Base-by-base conservation (phyloP, 352 stramenopile species). In the Phytopythium oedochilum region DNA sequence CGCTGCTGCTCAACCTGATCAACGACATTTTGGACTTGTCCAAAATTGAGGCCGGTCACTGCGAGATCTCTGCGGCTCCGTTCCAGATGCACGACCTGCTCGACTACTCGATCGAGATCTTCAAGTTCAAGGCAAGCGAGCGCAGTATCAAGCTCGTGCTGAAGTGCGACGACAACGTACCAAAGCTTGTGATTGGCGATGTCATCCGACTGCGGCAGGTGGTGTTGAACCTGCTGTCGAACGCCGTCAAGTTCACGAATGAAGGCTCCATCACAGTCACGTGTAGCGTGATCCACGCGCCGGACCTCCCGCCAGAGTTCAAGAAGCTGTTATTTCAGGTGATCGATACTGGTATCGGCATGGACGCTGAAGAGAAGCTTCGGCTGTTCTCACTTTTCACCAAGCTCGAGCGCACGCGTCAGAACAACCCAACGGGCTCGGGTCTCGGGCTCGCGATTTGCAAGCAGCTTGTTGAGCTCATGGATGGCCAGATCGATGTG, bases 11-110 rank as follows among this genome's bases (percentile, higher is more conserved):
- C 18, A 89, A 86, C 59, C 39, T 89, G 20, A 89, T 89, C 59
- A 89, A 95, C 65, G 85, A 95, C 55, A 95, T 95, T 51, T 71
- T 95, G 14, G 85, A 95, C 62, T 67, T 94, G 42, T 94, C 88
- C 5, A 92, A 92, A 61, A 96, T 97, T 68, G 90, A 97, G 74
- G 89, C 92, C 18, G 88, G 88, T 0, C 92, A 89, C 64, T 76
- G 85, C 70, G 74, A 91, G 59, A 78, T 94, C 60, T 81, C 77
- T 55, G 68, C 76, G 47, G 78, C 94, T 68, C 83, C 74, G 53
- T 82, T 83, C 59, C 67, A 93, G 60, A 75, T 95, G 71, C 53
- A 86, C 51, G 81, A 88, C 26, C 28, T 80, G 47, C 51, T 88
- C 17, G 83, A 96, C 38, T 86, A 91, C 54, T 83, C 81, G 25